phyloP scores from a whole-genome alignment of 345 rosid species.

The Eucalyptus marginata region DNA sequence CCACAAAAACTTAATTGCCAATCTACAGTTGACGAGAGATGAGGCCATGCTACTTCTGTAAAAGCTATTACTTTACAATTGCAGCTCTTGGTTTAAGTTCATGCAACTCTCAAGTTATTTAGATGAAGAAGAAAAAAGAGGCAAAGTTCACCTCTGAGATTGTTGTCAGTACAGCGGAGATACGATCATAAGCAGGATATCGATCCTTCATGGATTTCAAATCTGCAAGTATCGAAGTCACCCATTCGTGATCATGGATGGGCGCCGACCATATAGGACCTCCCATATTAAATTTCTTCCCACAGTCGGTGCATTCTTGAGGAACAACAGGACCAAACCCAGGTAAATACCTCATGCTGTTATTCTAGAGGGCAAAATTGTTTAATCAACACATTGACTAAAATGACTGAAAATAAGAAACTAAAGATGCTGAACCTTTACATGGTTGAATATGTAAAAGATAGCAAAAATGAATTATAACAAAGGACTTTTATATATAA shows the following conservation, averaged over 20 bases:
- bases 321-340: constrained; percentile 92
- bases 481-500: background rate
- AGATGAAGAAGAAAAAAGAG: background rate
- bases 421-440: background rate
- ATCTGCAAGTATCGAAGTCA: constrained; percentile 41
- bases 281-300: constrained; percentile 95
- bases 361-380: constrained; percentile 34
- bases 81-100: background rate
- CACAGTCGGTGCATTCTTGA: constrained; percentile 86
- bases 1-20: background rate
- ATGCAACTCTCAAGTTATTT: background rate
- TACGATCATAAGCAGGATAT: constrained; percentile 86
- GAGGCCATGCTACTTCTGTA: background rate
- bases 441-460: background rate
- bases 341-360: constrained; percentile 77
- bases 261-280: constrained; percentile 99
- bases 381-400: background rate
- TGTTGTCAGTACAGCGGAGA: constrained; percentile 82
- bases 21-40: background rate
- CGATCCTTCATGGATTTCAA: constrained; percentile 67
- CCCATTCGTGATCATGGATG: constrained; percentile 95
- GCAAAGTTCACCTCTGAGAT: constrained; percentile 56
- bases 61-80: background rate
- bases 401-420: background rate
- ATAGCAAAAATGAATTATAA: background rate